A percentile compares a stretch with the other conserved stretches of the same genome.
Evolutionary conservation across 441 rosid species (phyloP).

Genomic region (Erodium moschatum): DNA sequence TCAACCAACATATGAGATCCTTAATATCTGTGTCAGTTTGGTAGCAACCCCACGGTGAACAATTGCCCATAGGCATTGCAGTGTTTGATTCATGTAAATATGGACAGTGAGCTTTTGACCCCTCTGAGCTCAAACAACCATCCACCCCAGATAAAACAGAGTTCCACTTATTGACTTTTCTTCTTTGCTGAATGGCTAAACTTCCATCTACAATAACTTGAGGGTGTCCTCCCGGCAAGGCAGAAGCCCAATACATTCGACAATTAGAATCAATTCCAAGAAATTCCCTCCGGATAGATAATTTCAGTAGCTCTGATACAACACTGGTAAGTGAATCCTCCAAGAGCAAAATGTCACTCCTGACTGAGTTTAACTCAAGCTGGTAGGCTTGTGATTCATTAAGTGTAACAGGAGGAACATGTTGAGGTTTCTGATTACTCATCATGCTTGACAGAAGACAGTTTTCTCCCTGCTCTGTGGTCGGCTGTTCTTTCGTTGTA

Average conservation of each 20-base stretch:
- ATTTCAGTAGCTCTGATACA: slow-evolving; percentile 57
- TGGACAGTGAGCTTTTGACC: slow-evolving; percentile 56
- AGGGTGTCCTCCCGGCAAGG: slow-evolving; percentile 39
- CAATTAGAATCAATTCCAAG: slow-evolving; percentile 82
- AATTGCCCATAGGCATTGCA: slow-evolving; percentile 22
- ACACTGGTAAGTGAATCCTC: slow-evolving; percentile 52
- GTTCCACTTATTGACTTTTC: slow-evolving; percentile 22
- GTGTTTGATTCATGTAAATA: slow-evolving; percentile 38
- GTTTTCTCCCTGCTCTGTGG: slow-evolving; percentile 30
- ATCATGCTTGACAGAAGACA: slow-evolving; percentile 27
- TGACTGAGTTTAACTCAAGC: slow-evolving; percentile 48
- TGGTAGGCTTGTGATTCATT: slow-evolving; percentile 48
- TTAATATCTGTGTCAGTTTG: slow-evolving; percentile 68
- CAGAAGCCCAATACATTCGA: slow-evolving; percentile 81
- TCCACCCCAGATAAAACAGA: slow-evolving; percentile 22
- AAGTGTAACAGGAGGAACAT: slow-evolving; percentile 32
- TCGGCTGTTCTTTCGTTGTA: slow-evolving; percentile 24
- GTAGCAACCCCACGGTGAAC: slow-evolving; percentile 55
- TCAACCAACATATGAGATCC: slow-evolving; percentile 66
- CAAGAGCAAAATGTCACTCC: slow-evolving; percentile 43
- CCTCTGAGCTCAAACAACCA: slow-evolving; percentile 30
- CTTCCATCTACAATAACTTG: slow-evolving; percentile 70
- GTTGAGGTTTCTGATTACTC: slow-evolving; percentile 27
- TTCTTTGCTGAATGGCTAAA: slow-evolving; percentile 39
- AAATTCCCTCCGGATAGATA: slow-evolving; percentile 67